Base-by-base conservation (phyloP, 2,329 filamentous ascomycete species). In the Geosmithia morbida region DNA sequence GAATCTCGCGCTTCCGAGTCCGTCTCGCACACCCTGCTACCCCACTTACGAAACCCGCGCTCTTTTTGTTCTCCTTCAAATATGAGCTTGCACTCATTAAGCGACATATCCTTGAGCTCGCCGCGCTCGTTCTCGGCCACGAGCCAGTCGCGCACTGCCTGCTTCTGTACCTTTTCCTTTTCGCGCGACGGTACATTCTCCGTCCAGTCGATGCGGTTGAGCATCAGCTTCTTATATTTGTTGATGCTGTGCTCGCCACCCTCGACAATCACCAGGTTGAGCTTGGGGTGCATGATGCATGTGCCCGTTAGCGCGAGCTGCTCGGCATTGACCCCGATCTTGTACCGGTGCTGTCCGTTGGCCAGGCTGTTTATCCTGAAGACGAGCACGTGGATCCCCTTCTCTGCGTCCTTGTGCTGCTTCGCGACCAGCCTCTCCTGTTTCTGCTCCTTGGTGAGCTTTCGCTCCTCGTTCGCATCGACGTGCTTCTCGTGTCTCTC, bases 171-270 rank as follows among this genome's bases (percentile, higher is more conserved):
- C 22, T 26, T 74, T 50, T 80, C 72, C 45, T 72, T 73, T 41
- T 79, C 67, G 40, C 73, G 72, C 0, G 88, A 82, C 2, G 81
- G 80, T 0, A 79, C 75, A 55, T 94, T 95, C 60, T 97, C 89
- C 2, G 84, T 85, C 92, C 94, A 98, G 62, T 94, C 84, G 58
- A 97, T 88, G 44, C 92, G 87, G 55, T 90, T 83, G 42, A 94
- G 71, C 86, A 98, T 89, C 29, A 98, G 73, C 62, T 95, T 96
- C 62, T 85, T 87, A 70, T 90, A 97, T 52, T 83, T 82, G 46
- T 79, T 80, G 60, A 92, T 84, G 50, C 83, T 85, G 67, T 92
- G 83, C 50, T 81, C 72, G 40, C 92, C 92, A 33, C 90, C 92
- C 62, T 98, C 94, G 1, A 95, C 88, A 52, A 98, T 79, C 16